These are phyloP conservation scores for Trichoderma sp. DNA, from an alignment of 2,329 filamentous ascomycete genomes.

Conservation along the genomic window DNA sequence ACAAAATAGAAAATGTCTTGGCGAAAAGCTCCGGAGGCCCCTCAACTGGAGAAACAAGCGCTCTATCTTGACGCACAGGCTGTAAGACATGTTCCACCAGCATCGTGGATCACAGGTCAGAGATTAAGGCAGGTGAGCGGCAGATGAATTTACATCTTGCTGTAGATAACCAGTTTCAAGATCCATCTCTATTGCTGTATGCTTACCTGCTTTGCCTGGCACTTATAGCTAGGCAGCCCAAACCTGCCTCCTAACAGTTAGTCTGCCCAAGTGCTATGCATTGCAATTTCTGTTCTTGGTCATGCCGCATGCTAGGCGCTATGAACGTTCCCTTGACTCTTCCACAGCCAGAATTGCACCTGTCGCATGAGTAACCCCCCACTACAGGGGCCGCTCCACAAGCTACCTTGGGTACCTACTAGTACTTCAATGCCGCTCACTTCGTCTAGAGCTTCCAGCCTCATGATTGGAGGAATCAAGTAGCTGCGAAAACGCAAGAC, in stretches of 20 bases:
- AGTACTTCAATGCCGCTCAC: not conserved
- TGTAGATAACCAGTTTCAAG: not conserved
- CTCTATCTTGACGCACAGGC: not conserved
- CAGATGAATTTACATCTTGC: no score
- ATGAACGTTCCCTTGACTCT: not conserved
- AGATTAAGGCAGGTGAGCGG: no score
- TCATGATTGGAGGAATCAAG: slow-evolving; percentile 17
- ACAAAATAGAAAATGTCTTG: not conserved
- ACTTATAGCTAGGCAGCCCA: not conserved
- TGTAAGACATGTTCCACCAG: not conserved
- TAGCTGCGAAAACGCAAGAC: slow-evolving; percentile 1
- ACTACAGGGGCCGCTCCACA: not conserved
- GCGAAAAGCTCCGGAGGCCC: not conserved
- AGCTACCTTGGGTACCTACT: not conserved
- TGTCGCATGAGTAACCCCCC: not conserved
- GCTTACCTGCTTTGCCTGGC: not conserved
- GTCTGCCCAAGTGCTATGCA: not conserved
- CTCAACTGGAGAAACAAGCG: not conserved
- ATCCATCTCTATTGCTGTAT: not conserved
- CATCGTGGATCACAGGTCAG: not conserved
- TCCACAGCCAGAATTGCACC: not conserved
- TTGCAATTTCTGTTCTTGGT: not conserved
- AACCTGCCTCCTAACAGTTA: not conserved
- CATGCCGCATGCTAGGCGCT: not conserved
- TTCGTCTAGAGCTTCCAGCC: not conserved